Evolutionary conservation across 2,329 filamentous ascomycete genomes (phyloP), one percentile per base, ranked within the genome.

Genomic region (Neofusicoccum ribis): DNA sequence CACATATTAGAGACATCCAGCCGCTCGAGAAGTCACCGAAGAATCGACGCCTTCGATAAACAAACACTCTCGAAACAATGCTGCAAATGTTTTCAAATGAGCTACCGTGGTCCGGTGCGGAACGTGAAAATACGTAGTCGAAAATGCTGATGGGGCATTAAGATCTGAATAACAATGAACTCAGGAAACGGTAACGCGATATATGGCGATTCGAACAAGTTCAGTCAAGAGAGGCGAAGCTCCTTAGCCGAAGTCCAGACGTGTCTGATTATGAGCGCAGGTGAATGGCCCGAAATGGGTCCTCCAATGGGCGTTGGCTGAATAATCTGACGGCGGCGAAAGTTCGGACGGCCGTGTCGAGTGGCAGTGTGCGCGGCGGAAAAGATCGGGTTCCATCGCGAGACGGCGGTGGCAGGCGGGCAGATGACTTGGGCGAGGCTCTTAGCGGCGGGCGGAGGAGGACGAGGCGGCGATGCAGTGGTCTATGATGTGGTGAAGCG

Each of bases 401-500:
- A 44, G 27, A 7, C 7, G 12, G 11, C 6, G 8, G 54, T 36
- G 23, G 54, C 54, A 2, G 17, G 34, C 23, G 27, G 54, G 14
- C 8, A 46, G 39, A 34, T 46, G 39, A 34, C 20, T 12, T 17
- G 8, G 54, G 39, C 11, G 39, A 36, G 39, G 54, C 39, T 43
- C 23, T 23, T 20, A 17, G 54, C 39, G 54, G 39, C 8, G n/a
- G 12, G 20, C 20, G 39, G 12, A 31, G 37, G 37, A 34, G 37
- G 8, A 36, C 3, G 23, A 44, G 54, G 23, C n/a, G 37, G 50
- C 37, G 60, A 63, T 63, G 36, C 15, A 39, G 49, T 34, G 14
- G 61, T 60, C 54, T 20, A 65, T 58, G 66, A 67, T 63, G 63
- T 65, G 31, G 27, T 27, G 34, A 31, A 62, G 66, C 67, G 67